phyloP scores from a whole-genome alignment of 2,329 filamentous ascomycete genomes.

The Juglanconis juglandina region DNA sequence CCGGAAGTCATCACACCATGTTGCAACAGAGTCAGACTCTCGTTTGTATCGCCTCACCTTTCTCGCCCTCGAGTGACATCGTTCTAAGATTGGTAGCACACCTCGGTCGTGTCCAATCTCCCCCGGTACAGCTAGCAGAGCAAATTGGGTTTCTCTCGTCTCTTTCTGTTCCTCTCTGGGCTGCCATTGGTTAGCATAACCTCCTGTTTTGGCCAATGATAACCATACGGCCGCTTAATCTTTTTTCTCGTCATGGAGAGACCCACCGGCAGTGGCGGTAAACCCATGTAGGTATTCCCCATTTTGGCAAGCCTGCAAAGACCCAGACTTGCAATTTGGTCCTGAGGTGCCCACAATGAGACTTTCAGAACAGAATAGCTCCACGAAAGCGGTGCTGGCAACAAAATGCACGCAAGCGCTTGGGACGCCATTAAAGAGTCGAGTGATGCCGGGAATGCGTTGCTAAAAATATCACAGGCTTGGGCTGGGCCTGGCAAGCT shows the following conservation, averaged over 20 bases:
- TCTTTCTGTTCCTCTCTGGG: background rate
- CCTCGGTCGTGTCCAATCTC: conserved; percentile 2
- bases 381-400: background rate
- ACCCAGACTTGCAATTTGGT: background rate
- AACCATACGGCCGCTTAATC: background rate
- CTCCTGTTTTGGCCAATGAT: conserved; percentile 9
- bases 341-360: background rate
- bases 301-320: background rate
- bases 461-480: conserved; percentile 12
- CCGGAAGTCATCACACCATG: conserved; percentile 12
- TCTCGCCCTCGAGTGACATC: conserved; percentile 5
- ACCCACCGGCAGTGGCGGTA: background rate
- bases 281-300: background rate
- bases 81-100: conserved; percentile 11
- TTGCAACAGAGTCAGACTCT: conserved; percentile 5
- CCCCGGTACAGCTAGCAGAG: conserved; percentile 1
- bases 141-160: background rate
- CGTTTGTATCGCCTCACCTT: conserved; percentile 8
- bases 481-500: background rate
- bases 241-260: conserved; percentile 2
- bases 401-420: background rate
- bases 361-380: background rate
- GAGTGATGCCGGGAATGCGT: background rate
- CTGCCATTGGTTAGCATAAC: conserved; percentile 5
- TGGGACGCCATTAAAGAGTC: background rate